Base-by-base conservation (phyloP, 1,284 basidiomycete genomes). In the Xerocomus minutiporus region DNA sequence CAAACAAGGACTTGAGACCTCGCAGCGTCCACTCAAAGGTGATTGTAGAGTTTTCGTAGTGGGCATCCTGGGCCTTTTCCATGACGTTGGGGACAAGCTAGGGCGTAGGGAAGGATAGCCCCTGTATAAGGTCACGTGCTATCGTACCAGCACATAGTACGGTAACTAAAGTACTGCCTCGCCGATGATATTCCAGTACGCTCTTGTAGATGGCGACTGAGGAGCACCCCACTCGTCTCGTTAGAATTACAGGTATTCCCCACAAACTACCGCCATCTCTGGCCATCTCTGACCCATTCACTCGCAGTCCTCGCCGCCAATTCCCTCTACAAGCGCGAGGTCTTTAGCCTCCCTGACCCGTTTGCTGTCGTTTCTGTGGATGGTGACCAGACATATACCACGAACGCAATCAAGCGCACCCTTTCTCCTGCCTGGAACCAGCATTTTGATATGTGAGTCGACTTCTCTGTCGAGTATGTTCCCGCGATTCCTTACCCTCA, bases 291-390 rank as follows among this genome's bases (percentile, higher is more conserved):
- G n/a, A 31, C 32, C 20, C 7, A 26, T 44, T 28, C 44, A 2
- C 34, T 23, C 23, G 29, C 29, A 95, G 93, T 96, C 59, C 87
- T 91, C 62, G 89, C 90, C 39, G 94, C 93, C 57, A 90, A 88
- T 71, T 89, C 88, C 34, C 79, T 97, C 47, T 85, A 82, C 60
- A 97, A 96, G 73, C 85, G 93, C 51, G 93, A 97, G 71, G 81
- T 97, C 39, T 89, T 96, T 68, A 81, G 92, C 59, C 81, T 97
- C 9, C 96, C 96, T 0, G 94, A 97, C 71, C 94, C 96, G 3
- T 97, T 98, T 70, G 95, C 94, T 23, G 93, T 97, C 43, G 85
- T 98, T 60, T 95, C 92, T 13, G 93, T 98, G 55, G 96, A 98
- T 70, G 90, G 90, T 46, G 91, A 97, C 70, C 95, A 97, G 73